Percentiles rank a stretch among this genome's conserved stretches.
These are phyloP conservation scores for Seminavis robusta DNA, from an alignment of 108 stramenopile genomes.

Conservation along the genomic window DNA sequence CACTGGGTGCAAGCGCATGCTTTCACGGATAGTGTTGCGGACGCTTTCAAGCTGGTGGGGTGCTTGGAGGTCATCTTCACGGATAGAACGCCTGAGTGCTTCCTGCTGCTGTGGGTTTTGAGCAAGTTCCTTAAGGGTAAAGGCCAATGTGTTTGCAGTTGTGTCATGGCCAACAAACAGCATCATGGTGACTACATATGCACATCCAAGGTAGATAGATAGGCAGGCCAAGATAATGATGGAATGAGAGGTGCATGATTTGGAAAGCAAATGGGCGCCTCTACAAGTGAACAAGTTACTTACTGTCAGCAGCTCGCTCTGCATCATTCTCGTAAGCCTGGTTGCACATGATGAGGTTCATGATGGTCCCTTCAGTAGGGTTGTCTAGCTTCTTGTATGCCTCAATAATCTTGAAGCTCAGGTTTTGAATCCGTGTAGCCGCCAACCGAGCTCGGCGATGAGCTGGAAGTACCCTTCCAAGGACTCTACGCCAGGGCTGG, in stretches of 20 bases:
- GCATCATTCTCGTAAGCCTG: conserved; percentile 5
- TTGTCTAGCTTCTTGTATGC: neutral
- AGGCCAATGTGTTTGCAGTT: conserved; percentile 41
- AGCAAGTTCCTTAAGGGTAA: conserved; percentile 31
- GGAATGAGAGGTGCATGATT: no score
- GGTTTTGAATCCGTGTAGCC: neutral
- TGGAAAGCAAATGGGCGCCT: no score
- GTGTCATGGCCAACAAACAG: conserved; percentile 33
- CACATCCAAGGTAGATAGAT: no score
- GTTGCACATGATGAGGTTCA: conserved; percentile 1
- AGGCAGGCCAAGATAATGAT: no score
- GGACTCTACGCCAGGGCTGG: neutral
- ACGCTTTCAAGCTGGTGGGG: neutral
- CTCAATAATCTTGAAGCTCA: conserved; percentile 3
- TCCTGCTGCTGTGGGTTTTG: conserved; percentile 24
- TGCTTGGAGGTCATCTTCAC: no score
- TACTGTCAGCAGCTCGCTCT: conserved; percentile 10
- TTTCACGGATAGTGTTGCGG: conserved; percentile 38
- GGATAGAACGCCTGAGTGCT: no score
- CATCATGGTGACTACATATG: no score
- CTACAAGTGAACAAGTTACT: no score
- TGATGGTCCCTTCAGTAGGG: no score
- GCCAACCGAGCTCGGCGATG: neutral
- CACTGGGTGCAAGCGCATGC: conserved; percentile 36
- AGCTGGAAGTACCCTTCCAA: conserved; percentile 1